phyloP scores from a whole-genome alignment of 768 basidiomycete species.

The Piloderma croceum region DNA sequence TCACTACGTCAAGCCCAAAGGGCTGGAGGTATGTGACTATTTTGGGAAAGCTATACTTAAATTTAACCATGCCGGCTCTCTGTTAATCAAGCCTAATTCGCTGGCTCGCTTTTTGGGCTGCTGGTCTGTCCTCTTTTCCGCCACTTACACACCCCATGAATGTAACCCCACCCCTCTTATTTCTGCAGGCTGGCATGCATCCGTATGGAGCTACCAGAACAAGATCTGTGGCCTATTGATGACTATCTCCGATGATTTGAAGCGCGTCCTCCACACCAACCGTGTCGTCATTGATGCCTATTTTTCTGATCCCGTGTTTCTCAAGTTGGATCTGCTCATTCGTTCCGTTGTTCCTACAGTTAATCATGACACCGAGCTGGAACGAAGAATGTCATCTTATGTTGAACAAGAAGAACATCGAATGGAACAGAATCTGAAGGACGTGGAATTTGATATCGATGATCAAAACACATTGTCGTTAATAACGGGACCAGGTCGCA shows the following conservation, averaged over 20 bases:
- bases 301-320: too few species aligned
- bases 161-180: background rate
- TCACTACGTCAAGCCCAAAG: slow-evolving; percentile 24
- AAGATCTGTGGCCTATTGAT: slow-evolving; percentile 17
- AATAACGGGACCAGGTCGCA: slow-evolving; percentile 26
- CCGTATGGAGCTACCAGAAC: slow-evolving; percentile 8
- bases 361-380: slow-evolving; percentile 16
- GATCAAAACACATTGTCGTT: slow-evolving; percentile 21
- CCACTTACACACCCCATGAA: background rate
- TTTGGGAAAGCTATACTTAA: too few species aligned
- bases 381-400: slow-evolving; percentile 19
- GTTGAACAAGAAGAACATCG: slow-evolving; percentile 21
- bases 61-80: too few species aligned
- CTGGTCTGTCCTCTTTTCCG: slow-evolving; percentile 16
- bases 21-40: slow-evolving; percentile 26
- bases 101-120: slow-evolving; percentile 31
- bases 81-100: slow-evolving; percentile 17
- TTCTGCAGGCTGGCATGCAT: slow-evolving; percentile 17
- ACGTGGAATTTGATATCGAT: slow-evolving; percentile 25
- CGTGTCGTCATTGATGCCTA: slow-evolving; percentile 20
- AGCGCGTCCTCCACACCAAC: slow-evolving; percentile 20
- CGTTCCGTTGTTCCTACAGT: too few species aligned
- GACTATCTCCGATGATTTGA: slow-evolving; percentile 16
- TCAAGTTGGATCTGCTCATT: too few species aligned
- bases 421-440: slow-evolving; percentile 21